Base-by-base conservation (phyloP, 805 yeast species). In the Candida vartiovaarae region DNA sequence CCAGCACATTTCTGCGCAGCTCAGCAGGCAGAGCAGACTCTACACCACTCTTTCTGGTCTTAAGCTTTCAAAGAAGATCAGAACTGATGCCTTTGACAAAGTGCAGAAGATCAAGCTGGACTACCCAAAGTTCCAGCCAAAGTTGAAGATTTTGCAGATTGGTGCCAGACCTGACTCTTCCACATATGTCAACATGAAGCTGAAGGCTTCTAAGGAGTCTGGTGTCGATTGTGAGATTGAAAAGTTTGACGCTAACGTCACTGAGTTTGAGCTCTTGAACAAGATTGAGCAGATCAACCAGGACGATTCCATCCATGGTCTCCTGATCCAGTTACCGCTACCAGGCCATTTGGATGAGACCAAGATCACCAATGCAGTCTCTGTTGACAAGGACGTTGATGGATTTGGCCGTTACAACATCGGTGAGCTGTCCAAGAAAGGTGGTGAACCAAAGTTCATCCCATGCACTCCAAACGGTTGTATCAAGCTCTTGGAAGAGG, bases 391-490 rank as follows among this genome's bases (percentile, higher is more conserved):
- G 59, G 95, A 85, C 56, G 91, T 85, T 33, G 95, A 85, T 62
- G 95, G 95, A 1, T 84, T 85, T 56, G 86, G 85, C 43, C 81
- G 86, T 45, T 76, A 63, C 66, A 85, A 85, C 60, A 80, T 82
- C 34, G 93, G 93, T 45, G 90, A 84, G 58, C 69, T 85, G 52
- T 72, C 83, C 51, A 84, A 84, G 59, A 80, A 75, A 60, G 82
- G 80, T 47, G 93, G 91, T 35, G 57, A 69, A 24, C 93, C 95
- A 33, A 61, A 62, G 45, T 85, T 80, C 63, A 68, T 82, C 56
- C 95, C 95, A 34, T 85, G 95, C 62, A 85, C 95, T 23, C 95
- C 95, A 41, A 75, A 82, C 62, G 95, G 95, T 27, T 78, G 84
- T 53, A 74, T 85, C 65, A 75, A 76, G 56, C 67, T 85, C 50